Evolutionary conservation across 805 yeast species (phyloP), one percentile per base, ranked within the genome.

Genomic region (Saturnispora sanitii): DNA sequence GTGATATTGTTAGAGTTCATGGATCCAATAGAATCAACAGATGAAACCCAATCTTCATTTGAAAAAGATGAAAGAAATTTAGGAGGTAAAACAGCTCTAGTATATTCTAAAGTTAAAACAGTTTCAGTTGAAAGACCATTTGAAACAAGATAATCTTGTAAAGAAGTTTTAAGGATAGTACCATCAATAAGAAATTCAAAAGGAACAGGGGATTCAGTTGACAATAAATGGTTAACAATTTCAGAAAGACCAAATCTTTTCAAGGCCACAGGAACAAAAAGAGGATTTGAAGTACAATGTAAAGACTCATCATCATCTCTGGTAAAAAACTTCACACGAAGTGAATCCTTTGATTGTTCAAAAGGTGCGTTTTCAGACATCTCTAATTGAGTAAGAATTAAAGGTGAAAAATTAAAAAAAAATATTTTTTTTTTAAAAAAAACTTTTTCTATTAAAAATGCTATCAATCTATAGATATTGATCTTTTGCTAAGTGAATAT

Each of bases 11-110:
- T 45, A 17, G 51, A 43, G 17, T 47, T 47, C 60, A 51, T 61
- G 9, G 60, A 66, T 45, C 51, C 54, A 42, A 58, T 47, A 4
- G 79, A 59, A 54, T 75, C 76, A 20, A 82, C 70, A 1, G 94
- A 73, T 18, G 95, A 84, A 19, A 92, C 76, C 98, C 98, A 92
- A 62, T 92, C 98, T 47, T 90, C 95, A 55, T 90, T 87, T 55
- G 78, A 75, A 62, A 81, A 92, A 34, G 94, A 79, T 3, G 94
- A 86, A 48, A 87, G 66, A 55, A 76, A 88, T 20, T 90, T 78
- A n/a, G 98, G 98, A 16, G 98, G 98, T 38, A 90, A 71, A 29
- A 87, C 81, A 1, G 96, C 87, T 50, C 95, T 73, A 11, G 95
- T 85, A 65, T 92, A 92, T 57, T 92, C 98, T 35, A 92, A 65